These are phyloP conservation scores for Trichosporon coremiiforme DNA, from an alignment of 1,284 basidiomycete genomes.

Conservation along the genomic window DNA sequence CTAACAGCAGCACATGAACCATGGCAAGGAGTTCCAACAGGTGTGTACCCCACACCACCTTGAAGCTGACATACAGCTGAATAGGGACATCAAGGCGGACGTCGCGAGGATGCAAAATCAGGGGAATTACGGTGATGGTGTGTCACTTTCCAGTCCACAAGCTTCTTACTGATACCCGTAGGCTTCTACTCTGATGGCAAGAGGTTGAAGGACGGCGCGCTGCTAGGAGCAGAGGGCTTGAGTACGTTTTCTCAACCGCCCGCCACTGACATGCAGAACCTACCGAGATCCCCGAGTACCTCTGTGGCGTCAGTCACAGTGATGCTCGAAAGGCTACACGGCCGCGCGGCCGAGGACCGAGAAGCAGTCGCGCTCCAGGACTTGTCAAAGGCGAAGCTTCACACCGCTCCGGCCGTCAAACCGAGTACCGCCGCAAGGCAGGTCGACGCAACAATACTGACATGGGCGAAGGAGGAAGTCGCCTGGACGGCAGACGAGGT, in stretches of 20 bases:
- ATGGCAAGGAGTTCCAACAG: slow-evolving; percentile 53
- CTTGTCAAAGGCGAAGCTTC: slow-evolving; percentile 52
- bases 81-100: slow-evolving; percentile 50
- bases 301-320: slow-evolving; percentile 49
- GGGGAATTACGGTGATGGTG: slow-evolving; percentile 55
- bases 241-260: slow-evolving; percentile 31
- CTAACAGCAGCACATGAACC: slow-evolving; percentile 54
- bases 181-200: slow-evolving; percentile 55
- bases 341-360: slow-evolving; percentile 34
- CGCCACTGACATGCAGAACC: slow-evolving; percentile 31
- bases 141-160: slow-evolving; percentile 10
- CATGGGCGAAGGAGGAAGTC: slow-evolving; percentile 45
- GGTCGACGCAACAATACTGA: slow-evolving; percentile 44
- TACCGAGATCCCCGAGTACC: slow-evolving; percentile 51
- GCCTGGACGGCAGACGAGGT: slow-evolving; percentile 48
- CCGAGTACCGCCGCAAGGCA: slow-evolving; percentile 45
- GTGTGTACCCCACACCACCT: slow-evolving; percentile 26
- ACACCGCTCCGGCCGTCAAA: slow-evolving; percentile 49
- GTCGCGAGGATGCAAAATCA: slow-evolving; percentile 45
- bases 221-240: slow-evolving; percentile 47
- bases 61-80: slow-evolving; percentile 39
- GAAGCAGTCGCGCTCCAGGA: slow-evolving; percentile 34
- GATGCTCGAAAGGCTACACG: slow-evolving; percentile 45
- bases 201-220: slow-evolving; percentile 44
- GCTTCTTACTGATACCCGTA: slow-evolving; percentile 18